phyloP scores from a whole-genome alignment of 108 stramenopile species.

The Skeletonema menzelii region DNA sequence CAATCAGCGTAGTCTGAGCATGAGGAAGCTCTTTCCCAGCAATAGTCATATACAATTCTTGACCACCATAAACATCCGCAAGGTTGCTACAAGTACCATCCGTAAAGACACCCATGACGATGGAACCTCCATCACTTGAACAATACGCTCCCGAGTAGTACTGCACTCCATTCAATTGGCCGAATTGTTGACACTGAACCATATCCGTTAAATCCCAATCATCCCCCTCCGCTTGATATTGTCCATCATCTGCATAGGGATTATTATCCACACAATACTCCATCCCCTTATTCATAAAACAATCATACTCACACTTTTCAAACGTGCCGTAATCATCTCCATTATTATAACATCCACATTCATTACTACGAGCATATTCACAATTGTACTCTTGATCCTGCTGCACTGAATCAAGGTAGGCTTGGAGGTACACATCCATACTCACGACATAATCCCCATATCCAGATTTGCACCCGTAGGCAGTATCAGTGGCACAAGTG shows the following conservation, averaged over 20 bases:
- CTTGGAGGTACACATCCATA: constrained; percentile 75
- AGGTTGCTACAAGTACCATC: constrained; percentile 73
- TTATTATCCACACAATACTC: constrained; percentile 65
- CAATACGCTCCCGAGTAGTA: constrained; percentile 86
- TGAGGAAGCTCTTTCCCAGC: constrained; percentile 58
- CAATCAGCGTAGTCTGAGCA: constrained; percentile 56
- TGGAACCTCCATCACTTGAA: constrained; percentile 71
- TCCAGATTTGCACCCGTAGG: constrained; percentile 58
- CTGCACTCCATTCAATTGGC: constrained; percentile 34
- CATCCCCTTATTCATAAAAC: constrained; percentile 60
- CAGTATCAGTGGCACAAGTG: constrained; percentile 54
- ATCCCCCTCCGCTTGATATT: constrained; percentile 20
- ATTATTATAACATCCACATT: constrained; percentile 25
- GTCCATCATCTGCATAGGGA: constrained; percentile 60
- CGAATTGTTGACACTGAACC: constrained; percentile 47
- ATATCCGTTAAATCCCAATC: constrained; percentile 44
- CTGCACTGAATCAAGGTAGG: constrained; percentile 57
- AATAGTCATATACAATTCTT: constrained; percentile 42
- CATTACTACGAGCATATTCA: constrained; percentile 16
- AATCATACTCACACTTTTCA: constrained; percentile 67
- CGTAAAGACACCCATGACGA: constrained; percentile 77
- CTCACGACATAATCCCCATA: constrained; percentile 89
- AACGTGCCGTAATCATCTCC: constrained; percentile 54
- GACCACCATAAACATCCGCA: constrained; percentile 55
- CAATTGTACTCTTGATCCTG: constrained; percentile 61